These are phyloP conservation scores for Uronychia setigera DNA, from an alignment of 73 alveolate genomes.

Conservation along the genomic window DNA sequence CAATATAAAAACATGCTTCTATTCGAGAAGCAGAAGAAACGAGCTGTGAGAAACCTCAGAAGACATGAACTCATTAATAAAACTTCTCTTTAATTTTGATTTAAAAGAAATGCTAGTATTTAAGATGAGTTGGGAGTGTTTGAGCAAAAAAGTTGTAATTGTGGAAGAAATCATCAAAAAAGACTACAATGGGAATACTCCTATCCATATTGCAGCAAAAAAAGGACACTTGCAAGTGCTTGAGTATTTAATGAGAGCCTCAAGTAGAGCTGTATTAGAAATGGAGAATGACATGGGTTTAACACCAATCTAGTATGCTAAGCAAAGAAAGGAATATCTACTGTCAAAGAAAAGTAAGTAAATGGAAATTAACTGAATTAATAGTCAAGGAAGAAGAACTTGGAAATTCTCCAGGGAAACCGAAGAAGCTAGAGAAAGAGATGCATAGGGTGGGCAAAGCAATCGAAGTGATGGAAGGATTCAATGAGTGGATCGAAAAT, in stretches of 20 bases:
- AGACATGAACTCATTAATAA: too few species aligned
- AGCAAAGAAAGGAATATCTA: conserved; percentile 11
- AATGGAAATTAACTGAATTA: too few species aligned
- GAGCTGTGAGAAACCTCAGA: too few species aligned
- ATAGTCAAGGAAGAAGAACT: too few species aligned
- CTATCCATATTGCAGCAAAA: conserved; percentile 58
- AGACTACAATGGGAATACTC: conserved; percentile 67
- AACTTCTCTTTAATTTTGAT: too few species aligned
- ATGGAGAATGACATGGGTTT: conserved; percentile 50
- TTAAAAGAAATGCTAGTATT: too few species aligned
- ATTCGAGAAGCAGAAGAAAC: too few species aligned
- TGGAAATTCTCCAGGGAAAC: too few species aligned
- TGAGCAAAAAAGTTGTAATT: conserved; percentile 31
- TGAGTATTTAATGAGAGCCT: conserved; percentile 29
- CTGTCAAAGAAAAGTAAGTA: conserved; percentile 12
- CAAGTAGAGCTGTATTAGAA: conserved; percentile 24
- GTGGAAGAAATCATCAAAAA: conserved; percentile 58
- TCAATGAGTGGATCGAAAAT: conserved; percentile 15
- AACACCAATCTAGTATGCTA: conserved; percentile 14
- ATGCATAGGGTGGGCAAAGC: conserved; percentile 3
- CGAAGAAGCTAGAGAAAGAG: not conserved
- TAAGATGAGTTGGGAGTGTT: too few species aligned
- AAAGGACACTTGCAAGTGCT: conserved; percentile 36
- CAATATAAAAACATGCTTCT: too few species aligned
- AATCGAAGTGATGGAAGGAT: not conserved